Evolutionary conservation across 768 basidiomycete genomes (phyloP), one percentile per base, ranked within the genome.

Genomic region (Guyanaporus albipodus): DNA sequence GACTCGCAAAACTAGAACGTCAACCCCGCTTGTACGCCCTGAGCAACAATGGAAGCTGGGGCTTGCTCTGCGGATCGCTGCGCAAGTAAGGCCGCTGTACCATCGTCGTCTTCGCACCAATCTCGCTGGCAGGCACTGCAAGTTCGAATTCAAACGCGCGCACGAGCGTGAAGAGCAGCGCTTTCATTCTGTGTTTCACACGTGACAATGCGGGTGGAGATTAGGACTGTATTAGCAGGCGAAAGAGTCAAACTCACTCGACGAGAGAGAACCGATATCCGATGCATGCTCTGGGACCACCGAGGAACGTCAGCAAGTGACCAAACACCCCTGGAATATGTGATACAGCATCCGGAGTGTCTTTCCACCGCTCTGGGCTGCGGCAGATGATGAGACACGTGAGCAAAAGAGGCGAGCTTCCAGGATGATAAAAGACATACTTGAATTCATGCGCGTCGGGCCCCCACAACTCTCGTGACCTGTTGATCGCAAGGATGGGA

Each of bases 341-440:
- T 1, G 59, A 56, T 2, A 69, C 73, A 0, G 66, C 68, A 10
- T 75, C 71, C 0, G 82, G 80, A 12, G 70, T 39, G 4, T 67
- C 59, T 31, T 71, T 58, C 85, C 84, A 87, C 4, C 85, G 71
- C 52, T 85, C 84, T 2, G 85, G 85, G 54, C 80, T 85, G 22
- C 14, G 48, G 8, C 26, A 8, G 29, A 8, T 4, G 12, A 6
- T 9, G 29, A 41, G 11, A 27, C 10, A 7, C n/a, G 11, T 43
- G 23, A 43, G 19, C 19, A 6, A 9, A 24, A 17, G 27, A 41
- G 4, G 2, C 10, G 17, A 18, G 8, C 19, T 3, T 9, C 14
- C 7, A 17, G n/a, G 26, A 38, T 15, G 15, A 35, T 27, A 31
- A 17, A 23, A 12, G 6, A 48, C 71, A 24, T 50, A 82, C 82